A percentile compares a stretch with the other conserved stretches of the same genome.
Evolutionary conservation across 1,284 basidiomycete species (phyloP).

Genomic region (Cryptococcus floricola): DNA sequence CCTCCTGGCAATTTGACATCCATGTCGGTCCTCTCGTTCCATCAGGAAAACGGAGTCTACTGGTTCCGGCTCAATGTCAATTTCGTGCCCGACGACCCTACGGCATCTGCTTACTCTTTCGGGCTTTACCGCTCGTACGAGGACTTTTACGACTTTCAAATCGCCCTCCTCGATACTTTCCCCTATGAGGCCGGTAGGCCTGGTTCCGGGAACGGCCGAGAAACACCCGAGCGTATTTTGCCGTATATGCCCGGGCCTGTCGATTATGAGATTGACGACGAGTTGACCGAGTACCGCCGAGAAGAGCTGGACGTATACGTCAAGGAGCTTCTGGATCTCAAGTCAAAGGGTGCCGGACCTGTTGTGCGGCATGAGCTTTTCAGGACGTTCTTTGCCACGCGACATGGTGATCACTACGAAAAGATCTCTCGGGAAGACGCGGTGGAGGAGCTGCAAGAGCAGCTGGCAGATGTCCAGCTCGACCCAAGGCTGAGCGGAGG

Average conservation of each 20-base stretch:
- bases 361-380: conserved; percentile 77
- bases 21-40: conserved; percentile 92
- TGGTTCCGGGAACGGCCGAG: conserved; percentile 34
- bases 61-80: conserved; percentile 93
- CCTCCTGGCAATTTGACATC: conserved; percentile 79
- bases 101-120: conserved; percentile 68
- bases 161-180: conserved; percentile 77
- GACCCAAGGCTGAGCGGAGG: neutral
- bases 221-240: conserved; percentile 62
- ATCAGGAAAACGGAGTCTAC: conserved; percentile 91
- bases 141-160: conserved; percentile 98
- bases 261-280: conserved; percentile 71
- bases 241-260: conserved; percentile 96
- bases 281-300: conserved; percentile 74
- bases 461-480: conserved; percentile 32
- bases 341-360: conserved; percentile 67
- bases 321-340: conserved; percentile 64
- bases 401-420: conserved; percentile 82
- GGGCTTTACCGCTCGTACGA: conserved; percentile 94
- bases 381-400: conserved; percentile 77
- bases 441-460: conserved; percentile 64
- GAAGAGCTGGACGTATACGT: conserved; percentile 87
- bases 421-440: conserved; percentile 55
- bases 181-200: conserved; percentile 79
- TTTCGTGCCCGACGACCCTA: conserved; percentile 71